Evolutionary conservation across 2,329 filamentous ascomycete genomes (phyloP).

Genomic region (Diaporthe humulicola): DNA sequence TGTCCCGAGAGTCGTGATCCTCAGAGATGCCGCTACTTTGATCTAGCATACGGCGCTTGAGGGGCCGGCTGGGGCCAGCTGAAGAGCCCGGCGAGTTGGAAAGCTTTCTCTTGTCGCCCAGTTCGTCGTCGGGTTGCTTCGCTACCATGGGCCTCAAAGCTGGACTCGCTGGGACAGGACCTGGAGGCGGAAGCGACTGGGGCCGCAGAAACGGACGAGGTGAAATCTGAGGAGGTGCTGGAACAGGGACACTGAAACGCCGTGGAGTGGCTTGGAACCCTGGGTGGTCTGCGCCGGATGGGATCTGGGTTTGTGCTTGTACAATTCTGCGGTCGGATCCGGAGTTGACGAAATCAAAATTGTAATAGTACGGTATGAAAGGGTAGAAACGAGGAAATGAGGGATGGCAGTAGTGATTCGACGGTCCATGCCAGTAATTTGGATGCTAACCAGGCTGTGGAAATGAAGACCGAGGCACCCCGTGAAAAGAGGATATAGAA

Average conservation of each 20-base stretch:
- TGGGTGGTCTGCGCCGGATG: not conserved
- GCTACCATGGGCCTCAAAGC: not conserved
- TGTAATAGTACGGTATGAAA: not conserved
- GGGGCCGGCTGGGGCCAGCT: not conserved
- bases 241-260: not conserved
- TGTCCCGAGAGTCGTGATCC: not conserved
- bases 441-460: too few species aligned
- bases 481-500: not conserved
- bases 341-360: not conserved
- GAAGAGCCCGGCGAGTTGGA: not conserved
- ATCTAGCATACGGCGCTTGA: not conserved
- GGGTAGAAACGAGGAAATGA: too few species aligned
- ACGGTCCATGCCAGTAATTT: not conserved
- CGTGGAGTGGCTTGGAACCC: not conserved
- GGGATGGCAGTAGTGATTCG: too few species aligned
- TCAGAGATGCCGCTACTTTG: too few species aligned
- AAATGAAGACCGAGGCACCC: not conserved
- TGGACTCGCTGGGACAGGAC: not conserved
- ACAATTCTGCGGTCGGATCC: not conserved
- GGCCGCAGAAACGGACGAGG: not conserved
- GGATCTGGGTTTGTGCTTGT: not conserved
- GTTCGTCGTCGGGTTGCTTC: not conserved
- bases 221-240: not conserved
- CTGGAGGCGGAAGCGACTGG: not conserved
- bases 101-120: not conserved